Conservation (phyloP, 345 rosid species). For the Rhodamnia rubescens region DNA sequence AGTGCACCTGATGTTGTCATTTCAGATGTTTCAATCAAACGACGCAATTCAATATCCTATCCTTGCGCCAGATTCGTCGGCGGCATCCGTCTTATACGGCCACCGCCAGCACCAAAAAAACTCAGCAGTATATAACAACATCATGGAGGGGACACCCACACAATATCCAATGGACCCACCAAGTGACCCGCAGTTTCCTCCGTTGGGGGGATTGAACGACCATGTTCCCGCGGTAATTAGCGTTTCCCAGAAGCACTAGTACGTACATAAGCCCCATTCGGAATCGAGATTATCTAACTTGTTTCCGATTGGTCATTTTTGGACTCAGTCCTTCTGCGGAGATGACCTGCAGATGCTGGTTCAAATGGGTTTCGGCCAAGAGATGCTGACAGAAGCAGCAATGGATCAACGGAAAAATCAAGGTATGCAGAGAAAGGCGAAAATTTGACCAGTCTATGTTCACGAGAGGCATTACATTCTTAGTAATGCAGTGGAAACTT, state of each 20-base stretch:
- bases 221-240: constrained; percentile 34
- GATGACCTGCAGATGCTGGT: constrained; percentile 68
- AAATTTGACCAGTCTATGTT: background rate
- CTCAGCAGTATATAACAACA: constrained; percentile 16
- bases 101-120: constrained; percentile 13
- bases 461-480: constrained; percentile 14
- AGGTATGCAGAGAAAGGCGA: background rate
- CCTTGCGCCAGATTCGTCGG: constrained; percentile 52
- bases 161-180: constrained; percentile 30
- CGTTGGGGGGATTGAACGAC: constrained; percentile 21
- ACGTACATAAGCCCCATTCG: background rate
- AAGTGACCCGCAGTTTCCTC: constrained; percentile 28
- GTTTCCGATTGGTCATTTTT: background rate
- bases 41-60: constrained; percentile 29
- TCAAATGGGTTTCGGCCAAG: constrained; percentile 66
- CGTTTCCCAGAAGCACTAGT: background rate
- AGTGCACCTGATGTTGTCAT: background rate
- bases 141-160: constrained; percentile 18
- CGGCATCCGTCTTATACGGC: constrained; percentile 26
- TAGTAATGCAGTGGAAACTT: constrained; percentile 5
- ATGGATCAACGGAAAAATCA: background rate
- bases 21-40: constrained; percentile 41
- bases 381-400: constrained; percentile 9
- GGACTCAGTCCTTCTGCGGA: constrained; percentile 29
- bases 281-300: background rate